Evolutionary conservation across 2,329 filamentous ascomycete species (phyloP).

Genomic region (Aschersonia sp.): DNA sequence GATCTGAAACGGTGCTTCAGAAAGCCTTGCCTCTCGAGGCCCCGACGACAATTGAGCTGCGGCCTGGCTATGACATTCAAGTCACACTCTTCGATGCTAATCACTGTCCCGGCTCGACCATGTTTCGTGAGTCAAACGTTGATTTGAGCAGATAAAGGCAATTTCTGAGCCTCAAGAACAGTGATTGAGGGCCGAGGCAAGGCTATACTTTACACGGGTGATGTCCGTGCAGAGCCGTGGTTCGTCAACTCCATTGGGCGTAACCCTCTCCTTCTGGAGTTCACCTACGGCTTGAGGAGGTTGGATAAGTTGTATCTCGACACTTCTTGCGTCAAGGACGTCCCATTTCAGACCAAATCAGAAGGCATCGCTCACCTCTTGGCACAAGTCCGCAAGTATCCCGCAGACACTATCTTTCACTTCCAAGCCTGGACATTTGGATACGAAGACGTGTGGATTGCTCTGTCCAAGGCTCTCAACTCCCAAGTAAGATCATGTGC

Average conservation of each 20-base stretch:
- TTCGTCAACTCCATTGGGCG: constrained; percentile 63
- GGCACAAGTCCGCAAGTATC: constrained; percentile 51
- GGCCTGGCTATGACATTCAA: constrained; percentile 51
- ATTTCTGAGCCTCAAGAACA: constrained; percentile 7
- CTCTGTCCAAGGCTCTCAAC: constrained; percentile 55
- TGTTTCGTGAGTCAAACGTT: constrained; percentile 49
- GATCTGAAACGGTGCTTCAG: constrained; percentile 16
- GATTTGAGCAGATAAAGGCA: not conserved
- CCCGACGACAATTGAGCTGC: constrained; percentile 61
- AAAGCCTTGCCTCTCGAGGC: constrained; percentile 74
- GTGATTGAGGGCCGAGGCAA: constrained; percentile 62
- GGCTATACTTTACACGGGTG: constrained; percentile 76
- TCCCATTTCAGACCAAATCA: constrained; percentile 46
- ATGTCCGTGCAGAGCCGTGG: constrained; percentile 76
- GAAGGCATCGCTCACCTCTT: constrained; percentile 66
- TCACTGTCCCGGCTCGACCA: constrained; percentile 78
- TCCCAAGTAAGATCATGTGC: constrained; percentile 34
- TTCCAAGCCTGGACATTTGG: constrained; percentile 80
- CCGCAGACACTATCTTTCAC: constrained; percentile 64
- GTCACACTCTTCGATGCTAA: constrained; percentile 87
- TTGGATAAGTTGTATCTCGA: constrained; percentile 82
- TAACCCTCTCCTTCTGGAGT: constrained; percentile 63
- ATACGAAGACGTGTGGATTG: constrained; percentile 86
- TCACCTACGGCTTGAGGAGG: constrained; percentile 47
- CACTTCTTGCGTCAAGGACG: constrained; percentile 52